Evolutionary conservation across 106 monocot genomes (phyloP).

Genomic region (Xerophyta viscosa): DNA sequence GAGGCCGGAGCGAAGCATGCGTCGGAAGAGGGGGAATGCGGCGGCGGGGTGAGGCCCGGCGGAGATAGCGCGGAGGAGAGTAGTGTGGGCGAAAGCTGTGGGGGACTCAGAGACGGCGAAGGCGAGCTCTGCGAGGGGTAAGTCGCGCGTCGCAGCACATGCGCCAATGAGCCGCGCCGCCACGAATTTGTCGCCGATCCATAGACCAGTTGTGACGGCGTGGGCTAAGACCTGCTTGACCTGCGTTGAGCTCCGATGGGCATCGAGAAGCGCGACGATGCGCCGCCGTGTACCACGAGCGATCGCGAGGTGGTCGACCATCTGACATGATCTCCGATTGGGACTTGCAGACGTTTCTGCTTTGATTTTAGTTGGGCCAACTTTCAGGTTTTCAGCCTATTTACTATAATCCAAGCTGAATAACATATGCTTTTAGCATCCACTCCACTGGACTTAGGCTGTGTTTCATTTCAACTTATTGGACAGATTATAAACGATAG

Average conservation of each 20-base stretch:
- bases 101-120: background rate
- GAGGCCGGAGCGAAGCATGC: slow-evolving; percentile 24
- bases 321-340: no score
- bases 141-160: background rate
- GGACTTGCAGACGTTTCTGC: no score
- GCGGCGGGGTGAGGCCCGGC: background rate
- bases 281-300: no score
- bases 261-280: slow-evolving; percentile 1
- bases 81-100: slow-evolving; percentile 12
- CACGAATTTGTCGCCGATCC: slow-evolving; percentile 3
- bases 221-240: slow-evolving; percentile 12
- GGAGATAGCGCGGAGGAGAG: slow-evolving; percentile 31
- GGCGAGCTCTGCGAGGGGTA: background rate
- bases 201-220: slow-evolving; percentile 6
- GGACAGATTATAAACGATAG: no score
- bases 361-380: no score
- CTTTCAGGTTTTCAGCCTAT: no score
- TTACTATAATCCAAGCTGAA: no score
- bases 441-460: no score
- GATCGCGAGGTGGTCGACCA: no score
- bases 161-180: slow-evolving; percentile 12
- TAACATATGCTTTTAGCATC: no score
- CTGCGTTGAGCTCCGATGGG: background rate
- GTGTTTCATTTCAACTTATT: no score
- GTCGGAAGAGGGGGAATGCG: slow-evolving; percentile 18